Base-by-base conservation (phyloP, 2,329 filamentous ascomycete species). In the Colletotrichum shisoi region DNA sequence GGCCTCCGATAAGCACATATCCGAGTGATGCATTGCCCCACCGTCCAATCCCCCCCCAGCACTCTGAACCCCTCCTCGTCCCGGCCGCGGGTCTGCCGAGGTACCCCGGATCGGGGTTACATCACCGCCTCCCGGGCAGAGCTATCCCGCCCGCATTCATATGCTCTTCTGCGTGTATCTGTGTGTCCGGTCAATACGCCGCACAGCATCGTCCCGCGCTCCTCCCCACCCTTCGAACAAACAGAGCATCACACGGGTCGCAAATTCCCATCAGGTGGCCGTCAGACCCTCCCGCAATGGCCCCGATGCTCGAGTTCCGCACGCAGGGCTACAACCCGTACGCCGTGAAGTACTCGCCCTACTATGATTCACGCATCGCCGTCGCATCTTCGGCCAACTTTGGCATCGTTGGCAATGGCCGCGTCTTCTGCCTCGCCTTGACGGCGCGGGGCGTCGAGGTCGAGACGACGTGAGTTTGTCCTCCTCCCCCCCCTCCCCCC, bases 301-400 rank as follows among this genome's bases (percentile, higher is more conserved):
- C 80, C 34, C 57, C 78, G 44, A 97, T 98, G 93, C 89, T 98
- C 73, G 93, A 97, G 80, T 98, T 92, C 81, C 91, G 92, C 71
- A 98, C 95, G 24, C 86, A 92, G 76, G 95, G 95, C 74, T 98
- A 88, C 85, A 97, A 98, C 79, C 94, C 94, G 74, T 97, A 96
- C 81, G 92, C 92, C 72, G 93, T 97, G 79, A 97, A 97, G 81
- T 99, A 98, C 84, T 98, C 94, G 63, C 95, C 95, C 7, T 99
- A 97, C 83, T 96, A 96, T 82, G 95, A 98, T 82, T 95, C 92
- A 71, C 89, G 94, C 70, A 88, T 99, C 71, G 94, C 94, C 64
- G 93, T 97, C 73, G 92, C 92, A 37, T 86, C 91, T 1, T 91
- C 93, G n/a, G 89, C 94, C 70, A 98, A 99, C 83, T 99, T 95